A percentile compares a stretch with the other conserved stretches of the same genome.
These are phyloP conservation scores for Neohortaea acidophila DNA, from an alignment of 495 filamentous ascomycete genomes.

Conservation along the genomic window DNA sequence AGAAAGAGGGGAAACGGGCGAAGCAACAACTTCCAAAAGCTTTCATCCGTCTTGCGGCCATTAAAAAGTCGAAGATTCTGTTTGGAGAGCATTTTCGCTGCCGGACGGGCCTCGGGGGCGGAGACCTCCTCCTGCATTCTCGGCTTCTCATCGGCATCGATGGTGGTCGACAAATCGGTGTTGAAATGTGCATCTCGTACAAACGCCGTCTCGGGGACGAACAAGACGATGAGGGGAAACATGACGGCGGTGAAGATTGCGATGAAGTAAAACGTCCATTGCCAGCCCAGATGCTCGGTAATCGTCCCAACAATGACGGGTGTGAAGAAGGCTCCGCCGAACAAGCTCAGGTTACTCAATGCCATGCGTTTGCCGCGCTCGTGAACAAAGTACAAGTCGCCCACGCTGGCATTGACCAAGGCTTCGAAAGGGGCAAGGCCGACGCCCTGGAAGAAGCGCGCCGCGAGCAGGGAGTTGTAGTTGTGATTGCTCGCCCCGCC, in stretches of 20 bases:
- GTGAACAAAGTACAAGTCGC: slow-evolving; percentile 27
- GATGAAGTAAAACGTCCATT: slow-evolving; percentile 34
- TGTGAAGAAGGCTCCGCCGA: slow-evolving; percentile 84
- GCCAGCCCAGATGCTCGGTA: slow-evolving; percentile 57
- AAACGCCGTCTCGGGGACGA: slow-evolving; percentile 77
- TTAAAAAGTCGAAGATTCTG: slow-evolving; percentile 57
- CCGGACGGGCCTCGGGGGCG: not conserved
- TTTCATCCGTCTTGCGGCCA: slow-evolving; percentile 57
- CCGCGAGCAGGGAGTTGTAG: slow-evolving; percentile 57
- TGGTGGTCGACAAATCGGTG: slow-evolving; percentile 21
- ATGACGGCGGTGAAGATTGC: slow-evolving; percentile 31
- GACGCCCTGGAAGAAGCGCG: slow-evolving; percentile 34
- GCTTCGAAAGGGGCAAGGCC: slow-evolving; percentile 33
- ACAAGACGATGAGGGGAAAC: slow-evolving; percentile 40
- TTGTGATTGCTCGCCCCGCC: slow-evolving; percentile 52
- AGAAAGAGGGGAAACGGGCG: slow-evolving; percentile 51
- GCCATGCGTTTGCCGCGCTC: slow-evolving; percentile 79
- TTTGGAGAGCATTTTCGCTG: slow-evolving; percentile 29
- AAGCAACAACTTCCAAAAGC: slow-evolving; percentile 44
- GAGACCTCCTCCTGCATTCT: slow-evolving; percentile 5
- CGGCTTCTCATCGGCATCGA: not conserved
- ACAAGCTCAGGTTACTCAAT: slow-evolving; percentile 71
- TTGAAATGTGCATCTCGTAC: slow-evolving; percentile 48
- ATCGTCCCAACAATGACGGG: slow-evolving; percentile 81
- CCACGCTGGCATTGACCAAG: slow-evolving; percentile 30